Evolutionary conservation across 2,329 filamentous ascomycete species (phyloP).

Genomic region (Fusarium illudens): DNA sequence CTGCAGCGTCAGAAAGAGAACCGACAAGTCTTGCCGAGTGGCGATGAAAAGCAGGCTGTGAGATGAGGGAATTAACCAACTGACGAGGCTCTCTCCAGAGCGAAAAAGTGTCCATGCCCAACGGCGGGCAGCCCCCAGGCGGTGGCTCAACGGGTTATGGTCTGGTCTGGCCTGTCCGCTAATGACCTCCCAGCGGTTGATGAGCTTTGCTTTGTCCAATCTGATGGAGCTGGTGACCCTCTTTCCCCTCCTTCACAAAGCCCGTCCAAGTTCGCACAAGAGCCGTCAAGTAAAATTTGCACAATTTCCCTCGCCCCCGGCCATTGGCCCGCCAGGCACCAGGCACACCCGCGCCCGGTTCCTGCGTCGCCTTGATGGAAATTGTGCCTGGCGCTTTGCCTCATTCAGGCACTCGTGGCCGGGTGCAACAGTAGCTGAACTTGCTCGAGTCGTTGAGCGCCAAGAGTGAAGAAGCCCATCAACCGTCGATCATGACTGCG

Average conservation of each 20-base stretch:
- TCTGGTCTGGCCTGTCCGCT: conserved; percentile 8
- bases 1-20: conserved; percentile 15
- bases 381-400: conserved; percentile 37
- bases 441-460: neutral
- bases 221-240: conserved; percentile 12
- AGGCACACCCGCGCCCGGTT: conserved; percentile 35
- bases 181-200: conserved; percentile 4
- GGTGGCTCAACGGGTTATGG: neutral
- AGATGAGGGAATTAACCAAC: conserved; percentile 35
- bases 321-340: conserved; percentile 23
- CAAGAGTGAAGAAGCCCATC: conserved; percentile 14
- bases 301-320: conserved; percentile 37
- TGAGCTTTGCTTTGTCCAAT: conserved; percentile 16
- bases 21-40: conserved; percentile 5
- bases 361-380: conserved; percentile 34
- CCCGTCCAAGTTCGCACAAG: conserved; percentile 24
- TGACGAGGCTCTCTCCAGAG: conserved; percentile 2
- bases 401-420: conserved; percentile 9
- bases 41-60: conserved; percentile 28
- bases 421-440: neutral
- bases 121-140: neutral
- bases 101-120: neutral
- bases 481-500: conserved; percentile 8
- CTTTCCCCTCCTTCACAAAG: conserved; percentile 6
- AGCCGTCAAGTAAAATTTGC: conserved; percentile 41